phyloP scores from a whole-genome alignment of 768 basidiomycete genomes.

The Suillus ampliporus region DNA sequence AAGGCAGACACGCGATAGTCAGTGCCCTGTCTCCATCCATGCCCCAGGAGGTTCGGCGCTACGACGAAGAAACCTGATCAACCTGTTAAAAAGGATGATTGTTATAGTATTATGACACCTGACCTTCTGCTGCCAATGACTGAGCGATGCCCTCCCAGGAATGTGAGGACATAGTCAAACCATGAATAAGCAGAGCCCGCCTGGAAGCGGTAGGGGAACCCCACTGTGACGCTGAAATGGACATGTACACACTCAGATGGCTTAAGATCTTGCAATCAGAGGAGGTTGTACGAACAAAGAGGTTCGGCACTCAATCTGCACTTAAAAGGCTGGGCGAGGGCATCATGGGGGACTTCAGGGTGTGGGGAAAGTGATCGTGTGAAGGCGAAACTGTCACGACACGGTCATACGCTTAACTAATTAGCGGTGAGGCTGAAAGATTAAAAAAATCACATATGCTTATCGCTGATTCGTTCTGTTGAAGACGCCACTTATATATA shows the following conservation, averaged over 20 bases:
- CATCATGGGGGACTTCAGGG: too few species aligned
- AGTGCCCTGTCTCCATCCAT: constrained; percentile 14
- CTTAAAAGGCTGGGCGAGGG: too few species aligned
- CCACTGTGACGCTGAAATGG: constrained; percentile 19
- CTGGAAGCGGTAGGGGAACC: constrained; percentile 20
- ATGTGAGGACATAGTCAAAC: constrained; percentile 23
- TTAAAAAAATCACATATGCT: too few species aligned
- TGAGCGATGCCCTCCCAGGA: constrained; percentile 23
- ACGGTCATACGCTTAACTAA: too few species aligned
- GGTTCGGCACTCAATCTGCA: too few species aligned
- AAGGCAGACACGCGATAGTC: constrained; percentile 17
- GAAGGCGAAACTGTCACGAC: too few species aligned
- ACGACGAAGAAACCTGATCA: constrained; percentile 21
- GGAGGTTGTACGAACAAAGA: background rate
- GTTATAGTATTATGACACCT: background rate
- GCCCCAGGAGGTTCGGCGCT: constrained; percentile 23
- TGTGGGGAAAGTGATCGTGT: too few species aligned
- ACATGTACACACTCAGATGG: background rate
- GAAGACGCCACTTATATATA: too few species aligned
- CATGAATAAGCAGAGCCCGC: constrained; percentile 21
- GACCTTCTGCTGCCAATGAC: constrained; percentile 21
- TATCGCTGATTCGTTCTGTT: too few species aligned
- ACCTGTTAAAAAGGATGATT: constrained; percentile 1
- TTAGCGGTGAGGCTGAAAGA: too few species aligned
- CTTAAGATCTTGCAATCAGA: background rate